Percentiles rank a stretch among this genome's conserved stretches.
phyloP scores from a whole-genome alignment of 768 basidiomycete genomes.

The Mycena rebaudengoi region DNA sequence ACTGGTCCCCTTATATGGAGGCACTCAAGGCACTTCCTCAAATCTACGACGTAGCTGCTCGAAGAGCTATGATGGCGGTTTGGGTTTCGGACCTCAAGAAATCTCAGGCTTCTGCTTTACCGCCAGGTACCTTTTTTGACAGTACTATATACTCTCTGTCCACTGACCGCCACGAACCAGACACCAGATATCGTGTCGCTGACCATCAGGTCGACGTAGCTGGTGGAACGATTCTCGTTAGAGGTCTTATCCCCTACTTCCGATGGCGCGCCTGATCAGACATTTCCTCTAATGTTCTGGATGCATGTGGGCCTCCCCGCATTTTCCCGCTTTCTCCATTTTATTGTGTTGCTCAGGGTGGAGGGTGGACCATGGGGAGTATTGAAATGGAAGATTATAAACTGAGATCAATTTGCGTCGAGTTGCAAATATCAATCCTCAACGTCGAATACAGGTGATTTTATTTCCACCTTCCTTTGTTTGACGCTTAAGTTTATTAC shows the following conservation, averaged over 20 bases:
- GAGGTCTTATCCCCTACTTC: constrained; percentile 11
- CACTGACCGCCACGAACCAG: not conserved
- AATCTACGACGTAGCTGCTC: not conserved
- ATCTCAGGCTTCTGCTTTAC: not conserved
- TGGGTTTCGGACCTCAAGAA: not conserved
- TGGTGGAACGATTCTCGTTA: constrained; percentile 11
- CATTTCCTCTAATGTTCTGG: constrained; percentile 24
- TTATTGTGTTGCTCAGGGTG: no score
- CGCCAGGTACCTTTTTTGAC: not conserved
- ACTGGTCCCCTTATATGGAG: constrained; percentile 11
- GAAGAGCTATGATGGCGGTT: no score
- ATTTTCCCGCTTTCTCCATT: no score
- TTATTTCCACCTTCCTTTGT: not conserved
- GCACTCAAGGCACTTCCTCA: not conserved
- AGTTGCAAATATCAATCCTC: constrained; percentile 21
- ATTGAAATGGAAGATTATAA: constrained; percentile 19
- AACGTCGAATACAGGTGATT: constrained; percentile 26
- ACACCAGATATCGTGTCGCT: constrained; percentile 2
- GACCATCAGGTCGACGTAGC: constrained; percentile 20
- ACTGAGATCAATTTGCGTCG: constrained; percentile 16
- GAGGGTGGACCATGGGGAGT: constrained; percentile 4
- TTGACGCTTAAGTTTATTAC: not conserved
- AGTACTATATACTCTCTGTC: no score
- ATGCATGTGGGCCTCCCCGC: constrained; percentile 25
- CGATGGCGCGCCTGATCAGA: not conserved